phyloP scores from a whole-genome alignment of 78 protist species.

The Acrasis kona region DNA sequence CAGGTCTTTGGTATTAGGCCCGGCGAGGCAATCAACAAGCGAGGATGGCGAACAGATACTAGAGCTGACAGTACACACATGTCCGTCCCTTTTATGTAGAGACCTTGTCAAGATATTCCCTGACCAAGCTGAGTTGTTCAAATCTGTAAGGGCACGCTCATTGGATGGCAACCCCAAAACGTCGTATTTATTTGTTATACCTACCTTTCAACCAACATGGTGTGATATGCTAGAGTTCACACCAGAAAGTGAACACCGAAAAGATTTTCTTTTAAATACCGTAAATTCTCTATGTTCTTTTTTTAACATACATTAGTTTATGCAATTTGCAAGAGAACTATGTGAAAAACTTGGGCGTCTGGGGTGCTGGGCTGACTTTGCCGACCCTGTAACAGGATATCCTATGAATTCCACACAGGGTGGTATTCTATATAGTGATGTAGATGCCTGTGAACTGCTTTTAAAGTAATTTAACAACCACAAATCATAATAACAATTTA shows the following conservation, averaged over 20 bases:
- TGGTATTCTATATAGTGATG: background rate
- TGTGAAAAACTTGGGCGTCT: background rate
- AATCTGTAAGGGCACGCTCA: too few relatives aligned
- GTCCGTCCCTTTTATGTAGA: background rate
- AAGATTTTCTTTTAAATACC: background rate
- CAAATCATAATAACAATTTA: too few relatives aligned
- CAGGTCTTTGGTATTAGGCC: too few relatives aligned
- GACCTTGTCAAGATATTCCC: background rate
- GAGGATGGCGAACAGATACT: too few relatives aligned
- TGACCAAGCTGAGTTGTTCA: too few relatives aligned
- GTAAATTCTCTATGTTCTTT: too few relatives aligned
- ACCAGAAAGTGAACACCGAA: background rate
- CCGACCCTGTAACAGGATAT: background rate
- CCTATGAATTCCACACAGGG: background rate
- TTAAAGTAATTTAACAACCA: too few relatives aligned
- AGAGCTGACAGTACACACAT: background rate
- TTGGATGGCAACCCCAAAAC: background rate
- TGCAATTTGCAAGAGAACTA: background rate
- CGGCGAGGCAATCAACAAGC: too few relatives aligned
- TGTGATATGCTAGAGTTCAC: conserved; percentile 1
- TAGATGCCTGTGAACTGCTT: background rate
- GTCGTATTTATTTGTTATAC: background rate
- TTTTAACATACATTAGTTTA: too few relatives aligned
- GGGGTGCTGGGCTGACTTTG: background rate
- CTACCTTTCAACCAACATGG: background rate